Evolutionary conservation across 1,139 yeast species (phyloP), one percentile per base, ranked within the genome.

Genomic region (Yamadazyma atmosphaerica): DNA sequence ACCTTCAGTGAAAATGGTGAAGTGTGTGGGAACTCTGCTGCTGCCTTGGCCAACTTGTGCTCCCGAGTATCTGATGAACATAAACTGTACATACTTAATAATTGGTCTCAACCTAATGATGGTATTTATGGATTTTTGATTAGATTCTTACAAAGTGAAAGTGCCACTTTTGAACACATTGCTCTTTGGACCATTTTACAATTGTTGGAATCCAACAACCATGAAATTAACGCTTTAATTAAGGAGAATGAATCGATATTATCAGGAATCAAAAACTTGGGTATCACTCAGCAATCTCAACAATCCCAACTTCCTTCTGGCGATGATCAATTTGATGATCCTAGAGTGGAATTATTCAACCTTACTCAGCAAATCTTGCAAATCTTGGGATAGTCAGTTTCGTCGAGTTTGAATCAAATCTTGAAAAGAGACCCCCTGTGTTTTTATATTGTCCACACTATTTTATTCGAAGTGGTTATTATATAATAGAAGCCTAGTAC

Each of bases 21-120:
- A 65, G 98, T 92, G 13, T 94, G 96, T 63, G 99, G 99, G 40
- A 92, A 94, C 61, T 86, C 96, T 3, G 98, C 98, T 15, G 98
- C 98, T 22, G 98, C 99, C 1, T 75, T 92, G 50, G 99, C 98
- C 15, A 92, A 92, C 58, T 71, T 92, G 51, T 89, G 97, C 51
- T 88, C 97, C 8, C 81, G 96, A 63, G 89, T 92, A 26, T 62
- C 71, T 19, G 79, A 78, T 51, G 88, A 85, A 49, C 92, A 90
- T 61, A 78, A 81, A 46, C 72, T 67, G 46, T 84, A 85, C 48
- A 87, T 94, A 46, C 76, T 89, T 43, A 76, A 79, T 45, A 78
- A 83, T 51, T 92, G 98, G 95, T 69, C 77, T 25, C 71, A 71
- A 47, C 96, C 96, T 31, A 78, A 78, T 41, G 90, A 87, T 43